Evolutionary conservation across 352 stramenopile species (phyloP), one percentile per base, ranked within the genome.

Genomic region (Globisporangium okanoganense): DNA sequence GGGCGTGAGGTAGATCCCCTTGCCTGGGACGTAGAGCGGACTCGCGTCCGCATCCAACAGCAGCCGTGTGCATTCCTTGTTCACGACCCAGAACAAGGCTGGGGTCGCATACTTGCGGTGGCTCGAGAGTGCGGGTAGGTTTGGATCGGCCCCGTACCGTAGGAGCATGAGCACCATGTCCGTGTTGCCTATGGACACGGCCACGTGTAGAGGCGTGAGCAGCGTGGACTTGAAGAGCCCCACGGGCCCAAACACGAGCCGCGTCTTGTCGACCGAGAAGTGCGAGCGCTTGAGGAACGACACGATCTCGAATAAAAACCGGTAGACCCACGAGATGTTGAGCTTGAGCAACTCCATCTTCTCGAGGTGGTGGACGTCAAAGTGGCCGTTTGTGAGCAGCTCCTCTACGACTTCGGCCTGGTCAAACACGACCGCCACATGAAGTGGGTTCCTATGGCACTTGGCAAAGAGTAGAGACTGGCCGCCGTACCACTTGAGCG

Each of bases 311-410:
- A 92, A 90, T 41, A 88, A 64, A 20, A 83, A 76, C 0, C 68
- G 61, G 53, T 92, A 94, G n/a, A 91, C 45, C 76, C 79, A 88
- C 55, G 74, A 72, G 41, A 91, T 58, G 55, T 80, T 81, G 35
- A 94, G 51, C 20, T 83, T 81, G 50, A 90, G 56, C 22, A 88
- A 58, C 56, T 92, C 81, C 49, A 94, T 80, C 62, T 92, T 92
- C 35, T 94, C 85, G 5, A 81, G 50, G 35, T 83, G 67, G 25
- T 90, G 72, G 16, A 90, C 74, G 49, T 94, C 83, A 59, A 94
- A 94, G 49, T 73, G 62, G 1, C 66, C 72, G 40, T 79, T 72
- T 22, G 69, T 62, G 20, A 94, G 65, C 51, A 94, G 54, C 50
- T 83, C 75, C n/a, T 79, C 67, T 18, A 90, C 81, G 56, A 90